These are phyloP conservation scores for Pseudomicrostroma phylloplanum DNA, from an alignment of 1,284 basidiomycete species.

Conservation along the genomic window DNA sequence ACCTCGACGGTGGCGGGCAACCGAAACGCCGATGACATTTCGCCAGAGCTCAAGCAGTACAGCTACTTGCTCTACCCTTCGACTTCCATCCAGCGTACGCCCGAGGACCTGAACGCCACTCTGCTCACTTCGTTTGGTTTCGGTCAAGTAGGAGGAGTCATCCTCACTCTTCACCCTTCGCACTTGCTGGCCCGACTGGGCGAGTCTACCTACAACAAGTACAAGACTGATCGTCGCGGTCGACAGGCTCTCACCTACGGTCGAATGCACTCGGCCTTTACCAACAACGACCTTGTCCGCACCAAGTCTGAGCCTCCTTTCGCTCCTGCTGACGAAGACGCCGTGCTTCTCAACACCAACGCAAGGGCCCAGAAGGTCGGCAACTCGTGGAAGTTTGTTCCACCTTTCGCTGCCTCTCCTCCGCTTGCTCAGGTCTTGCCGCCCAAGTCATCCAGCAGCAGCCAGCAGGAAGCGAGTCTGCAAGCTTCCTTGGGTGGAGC, in stretches of 20 bases:
- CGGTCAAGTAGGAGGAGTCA: slow-evolving; percentile 86
- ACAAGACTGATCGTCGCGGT: slow-evolving; percentile 55
- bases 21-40: slow-evolving; percentile 70
- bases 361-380: slow-evolving; percentile 58
- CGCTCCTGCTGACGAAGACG: slow-evolving; percentile 73
- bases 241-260: slow-evolving; percentile 42
- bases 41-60: slow-evolving; percentile 82
- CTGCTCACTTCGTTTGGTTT: slow-evolving; percentile 87
- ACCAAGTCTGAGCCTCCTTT: slow-evolving; percentile 95
- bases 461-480: slow-evolving; percentile 29
- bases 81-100: slow-evolving; percentile 63
- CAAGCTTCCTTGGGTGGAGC: slow-evolving; percentile 55
- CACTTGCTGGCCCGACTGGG: slow-evolving; percentile 80
- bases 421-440: slow-evolving; percentile 20
- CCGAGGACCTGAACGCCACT: slow-evolving; percentile 41
- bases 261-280: slow-evolving; percentile 43
- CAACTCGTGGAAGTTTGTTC: slow-evolving; percentile 39
- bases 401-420: slow-evolving; percentile 30
- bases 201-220: slow-evolving; percentile 66
- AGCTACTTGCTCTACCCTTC: slow-evolving; percentile 94
- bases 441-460: slow-evolving; percentile 30
- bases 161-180: slow-evolving; percentile 80
- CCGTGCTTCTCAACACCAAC: slow-evolving; percentile 85
- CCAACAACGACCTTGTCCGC: slow-evolving; percentile 59
- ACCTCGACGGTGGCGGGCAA: slow-evolving; percentile 93